phyloP scores from a whole-genome alignment of 371 early-diverging fungal genomes.

The Apophysomyces ossiformis region DNA sequence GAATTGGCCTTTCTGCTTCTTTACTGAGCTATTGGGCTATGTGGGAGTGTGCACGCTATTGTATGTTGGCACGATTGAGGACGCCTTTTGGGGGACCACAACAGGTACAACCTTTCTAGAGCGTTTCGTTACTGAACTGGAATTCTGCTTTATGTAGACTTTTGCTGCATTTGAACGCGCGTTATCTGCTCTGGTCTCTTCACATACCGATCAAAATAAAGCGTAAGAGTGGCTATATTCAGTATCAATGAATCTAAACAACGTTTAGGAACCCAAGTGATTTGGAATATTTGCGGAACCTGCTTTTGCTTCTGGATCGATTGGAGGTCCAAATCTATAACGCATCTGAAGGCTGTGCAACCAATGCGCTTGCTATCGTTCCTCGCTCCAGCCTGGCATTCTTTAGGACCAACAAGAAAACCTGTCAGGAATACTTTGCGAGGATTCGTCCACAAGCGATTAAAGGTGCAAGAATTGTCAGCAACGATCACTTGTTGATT shows the following conservation, averaged over 20 bases:
- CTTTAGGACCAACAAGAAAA: slow-evolving; percentile 72
- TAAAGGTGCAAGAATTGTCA: slow-evolving; percentile 46
- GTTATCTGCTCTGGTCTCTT: slow-evolving; percentile 36
- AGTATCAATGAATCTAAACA: background rate
- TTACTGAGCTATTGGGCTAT: slow-evolving; percentile 71
- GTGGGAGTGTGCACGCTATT: slow-evolving; percentile 82
- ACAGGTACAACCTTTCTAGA: slow-evolving; percentile 45
- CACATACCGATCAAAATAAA: slow-evolving; percentile 1
- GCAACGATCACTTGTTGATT: slow-evolving; percentile 49
- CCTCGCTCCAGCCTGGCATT: slow-evolving; percentile 73
- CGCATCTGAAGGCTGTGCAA: slow-evolving; percentile 67
- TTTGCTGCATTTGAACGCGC: slow-evolving; percentile 72
- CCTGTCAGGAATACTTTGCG: slow-evolving; percentile 79
- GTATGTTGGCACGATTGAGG: slow-evolving; percentile 70
- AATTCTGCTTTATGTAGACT: slow-evolving; percentile 45
- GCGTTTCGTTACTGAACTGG: background rate
- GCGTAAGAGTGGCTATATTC: slow-evolving; percentile 9
- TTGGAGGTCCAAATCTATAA: slow-evolving; percentile 77
- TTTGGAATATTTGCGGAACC: slow-evolving; percentile 34
- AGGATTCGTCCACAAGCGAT: slow-evolving; percentile 61
- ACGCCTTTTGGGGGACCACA: slow-evolving; percentile 81
- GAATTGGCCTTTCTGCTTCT: slow-evolving; percentile 19
- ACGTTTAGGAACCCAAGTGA: slow-evolving; percentile 14
- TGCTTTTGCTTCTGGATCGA: slow-evolving; percentile 67
- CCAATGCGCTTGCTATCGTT: slow-evolving; percentile 57